phyloP scores from a whole-genome alignment of 768 basidiomycete genomes.

The Harrya chromipes region DNA sequence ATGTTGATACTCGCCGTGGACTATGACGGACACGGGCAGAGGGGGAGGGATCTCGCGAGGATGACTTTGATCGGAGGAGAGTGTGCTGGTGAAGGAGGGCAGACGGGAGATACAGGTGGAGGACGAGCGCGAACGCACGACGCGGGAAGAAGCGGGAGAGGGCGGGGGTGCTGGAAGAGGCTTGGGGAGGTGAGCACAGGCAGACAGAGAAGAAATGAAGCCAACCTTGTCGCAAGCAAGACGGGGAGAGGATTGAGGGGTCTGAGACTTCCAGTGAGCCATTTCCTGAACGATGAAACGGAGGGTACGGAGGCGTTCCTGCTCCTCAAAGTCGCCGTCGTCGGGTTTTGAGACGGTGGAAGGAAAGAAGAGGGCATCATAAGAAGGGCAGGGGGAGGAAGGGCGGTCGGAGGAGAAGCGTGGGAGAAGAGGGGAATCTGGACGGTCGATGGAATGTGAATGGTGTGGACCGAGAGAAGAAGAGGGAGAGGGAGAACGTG shows the following conservation, averaged over 20 bases:
- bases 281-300: constrained; percentile 37
- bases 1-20: constrained; percentile 28
- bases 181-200: constrained; percentile 7
- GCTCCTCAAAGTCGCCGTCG: constrained; percentile 21
- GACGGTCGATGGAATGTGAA: constrained; percentile 19
- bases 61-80: constrained; percentile 32
- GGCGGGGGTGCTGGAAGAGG: constrained; percentile 24
- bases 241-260: neutral
- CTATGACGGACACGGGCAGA: constrained; percentile 29
- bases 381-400: constrained; percentile 28
- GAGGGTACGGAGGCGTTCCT: constrained; percentile 34
- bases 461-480: constrained; percentile 32
- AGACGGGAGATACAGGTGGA: constrained; percentile 31
- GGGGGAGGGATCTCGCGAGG: constrained; percentile 26
- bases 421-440: constrained; percentile 31
- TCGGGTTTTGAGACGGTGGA: constrained; percentile 6
- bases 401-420: constrained; percentile 22
- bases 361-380: constrained; percentile 36
- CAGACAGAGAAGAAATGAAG: neutral
- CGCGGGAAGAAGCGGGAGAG: constrained; percentile 27
- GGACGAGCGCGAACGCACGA: constrained; percentile 30
- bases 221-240: constrained; percentile 15
- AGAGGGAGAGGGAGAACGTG: constrained; percentile 26
- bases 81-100: constrained; percentile 32
- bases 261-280: constrained; percentile 24